Conservation (phyloP, 2,329 filamentous ascomycete species). For the Tolypocladium album region DNA sequence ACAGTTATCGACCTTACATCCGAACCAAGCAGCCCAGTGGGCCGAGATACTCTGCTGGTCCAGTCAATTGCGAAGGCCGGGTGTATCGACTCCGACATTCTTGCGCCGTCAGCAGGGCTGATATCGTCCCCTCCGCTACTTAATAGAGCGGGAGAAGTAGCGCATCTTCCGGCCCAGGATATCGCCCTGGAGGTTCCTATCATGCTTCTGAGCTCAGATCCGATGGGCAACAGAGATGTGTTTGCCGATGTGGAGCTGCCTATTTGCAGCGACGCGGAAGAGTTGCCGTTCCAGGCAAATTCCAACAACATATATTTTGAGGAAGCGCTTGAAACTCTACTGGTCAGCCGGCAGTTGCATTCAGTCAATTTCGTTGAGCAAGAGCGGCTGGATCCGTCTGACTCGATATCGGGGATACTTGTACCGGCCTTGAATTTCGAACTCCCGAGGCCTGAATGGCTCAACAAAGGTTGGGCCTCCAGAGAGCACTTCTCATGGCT, state of each 20-base stretch:
- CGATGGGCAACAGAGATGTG: not conserved
- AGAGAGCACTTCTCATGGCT: slow-evolving; percentile 17
- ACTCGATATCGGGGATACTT: slow-evolving; percentile 14
- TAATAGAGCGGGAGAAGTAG: not conserved
- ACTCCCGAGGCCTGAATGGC: slow-evolving; percentile 13
- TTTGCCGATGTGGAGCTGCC: not conserved
- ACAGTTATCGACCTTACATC: slow-evolving; percentile 17
- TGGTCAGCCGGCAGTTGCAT: slow-evolving; percentile 7
- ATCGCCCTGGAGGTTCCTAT: slow-evolving; percentile 14
- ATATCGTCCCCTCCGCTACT: slow-evolving; percentile 6
- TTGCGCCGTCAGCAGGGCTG: slow-evolving; percentile 3
- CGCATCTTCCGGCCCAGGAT: not conserved
- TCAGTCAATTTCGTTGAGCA: slow-evolving; percentile 10
- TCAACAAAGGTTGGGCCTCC: slow-evolving; percentile 4
- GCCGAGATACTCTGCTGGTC: not conserved
- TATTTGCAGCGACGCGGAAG: not conserved
- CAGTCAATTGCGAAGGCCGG: slow-evolving; percentile 4
- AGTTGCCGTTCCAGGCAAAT: not conserved
- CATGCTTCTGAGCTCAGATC: slow-evolving; percentile 7
- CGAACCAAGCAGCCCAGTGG: slow-evolving; percentile 16
- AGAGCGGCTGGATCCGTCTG: slow-evolving; percentile 15
- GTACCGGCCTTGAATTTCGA: slow-evolving; percentile 18
- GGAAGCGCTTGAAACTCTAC: slow-evolving; percentile 11
- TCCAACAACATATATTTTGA: slow-evolving; percentile 9
- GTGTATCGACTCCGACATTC: slow-evolving; percentile 10